phyloP scores from a whole-genome alignment of 23 red algal genomes.

The Gracilariopsis chorda region DNA sequence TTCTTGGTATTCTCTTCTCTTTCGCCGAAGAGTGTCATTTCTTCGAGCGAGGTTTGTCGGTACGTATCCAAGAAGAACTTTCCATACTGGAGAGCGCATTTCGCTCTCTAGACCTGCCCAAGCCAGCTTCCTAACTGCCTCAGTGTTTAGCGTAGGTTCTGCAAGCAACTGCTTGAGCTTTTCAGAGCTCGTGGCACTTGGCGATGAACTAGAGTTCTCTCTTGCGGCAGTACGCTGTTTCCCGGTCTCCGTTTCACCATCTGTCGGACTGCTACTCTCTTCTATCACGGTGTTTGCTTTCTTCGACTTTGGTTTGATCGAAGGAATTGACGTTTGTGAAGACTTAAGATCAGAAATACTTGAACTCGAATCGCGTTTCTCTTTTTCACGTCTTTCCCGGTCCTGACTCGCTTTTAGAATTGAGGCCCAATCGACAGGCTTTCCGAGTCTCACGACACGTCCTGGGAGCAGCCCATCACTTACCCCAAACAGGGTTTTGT shows the following conservation, averaged over 20 bases:
- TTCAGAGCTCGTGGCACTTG: not conserved
- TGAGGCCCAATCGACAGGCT: constrained; percentile 19
- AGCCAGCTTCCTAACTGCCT: constrained; percentile 47
- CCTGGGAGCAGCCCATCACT: constrained; percentile 42
- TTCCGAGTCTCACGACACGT: not conserved
- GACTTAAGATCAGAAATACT: not conserved
- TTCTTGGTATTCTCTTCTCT: constrained; percentile 70
- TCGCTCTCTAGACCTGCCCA: constrained; percentile 74
- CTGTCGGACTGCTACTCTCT: not conserved
- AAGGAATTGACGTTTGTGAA: not conserved
- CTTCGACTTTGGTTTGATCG: not conserved
- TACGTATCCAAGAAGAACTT: constrained; percentile 77
- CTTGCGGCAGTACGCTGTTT: not conserved
- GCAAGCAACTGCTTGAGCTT: constrained; percentile 26
- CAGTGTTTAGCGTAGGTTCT: constrained; percentile 17
- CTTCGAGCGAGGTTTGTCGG: constrained; percentile 57
- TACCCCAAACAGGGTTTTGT: constrained; percentile 22
- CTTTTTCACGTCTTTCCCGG: constrained; percentile 1
- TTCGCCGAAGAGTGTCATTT: constrained; percentile 43
- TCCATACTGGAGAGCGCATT: constrained; percentile 70
- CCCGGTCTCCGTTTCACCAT: not conserved
- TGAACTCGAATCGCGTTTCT: not conserved
- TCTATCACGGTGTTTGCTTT: not conserved
- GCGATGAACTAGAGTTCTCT: not conserved
- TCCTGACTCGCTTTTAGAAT: constrained; percentile 28